Evolutionary conservation across 2,329 filamentous ascomycete species (phyloP), one percentile per base, ranked within the genome.

Genomic region (Colletotrichum melonis): DNA sequence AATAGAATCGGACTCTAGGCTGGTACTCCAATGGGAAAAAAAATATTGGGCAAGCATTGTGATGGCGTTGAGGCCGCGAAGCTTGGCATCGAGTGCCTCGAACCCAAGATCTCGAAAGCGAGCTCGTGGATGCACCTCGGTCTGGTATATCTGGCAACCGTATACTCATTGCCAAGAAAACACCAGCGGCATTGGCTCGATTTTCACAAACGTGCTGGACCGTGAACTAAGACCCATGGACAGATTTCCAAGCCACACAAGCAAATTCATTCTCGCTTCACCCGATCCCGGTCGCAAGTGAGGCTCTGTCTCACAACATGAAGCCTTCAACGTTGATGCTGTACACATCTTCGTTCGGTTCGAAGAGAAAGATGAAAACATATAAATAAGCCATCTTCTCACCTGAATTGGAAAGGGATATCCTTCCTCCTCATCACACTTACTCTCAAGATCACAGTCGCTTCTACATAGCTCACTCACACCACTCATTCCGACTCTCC

Each of bases 401-500:
- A 28, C 59, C 42, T 7, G 7, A 5, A 11, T 35, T 4, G 22
- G 7, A 14, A 38, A 12, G 5, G 3, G 9, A 2, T 16, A 56
- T 59, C 14, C 8, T 26, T 46, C 46, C 4, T 64, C 32, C 16
- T 55, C 58, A 59, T 49, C 69, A 69, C 59, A 69, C 30, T 72
- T 30, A 55, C 55, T 46, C 11, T 63, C 67, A 30, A 69, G 24
- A 59, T 49, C 70, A 72, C 59, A 69, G 22, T 64, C 59, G 35
- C 38, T 16, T 38, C 54, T 24, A 26, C 26, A 38, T 4, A 49
- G 42, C 8, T 24, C 42, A 30, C 66, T 65, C 42, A 22, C 55
- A 46, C 54, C 49, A n/a, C 38, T 59, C 57, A 19, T 5, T 56
- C 38, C 22, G n/a, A 55, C n/a, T 57, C 26, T 30, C 22, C 35